Base-by-base conservation (phyloP, 2,329 filamentous ascomycete species). In the Mycogone perniciosa region DNA sequence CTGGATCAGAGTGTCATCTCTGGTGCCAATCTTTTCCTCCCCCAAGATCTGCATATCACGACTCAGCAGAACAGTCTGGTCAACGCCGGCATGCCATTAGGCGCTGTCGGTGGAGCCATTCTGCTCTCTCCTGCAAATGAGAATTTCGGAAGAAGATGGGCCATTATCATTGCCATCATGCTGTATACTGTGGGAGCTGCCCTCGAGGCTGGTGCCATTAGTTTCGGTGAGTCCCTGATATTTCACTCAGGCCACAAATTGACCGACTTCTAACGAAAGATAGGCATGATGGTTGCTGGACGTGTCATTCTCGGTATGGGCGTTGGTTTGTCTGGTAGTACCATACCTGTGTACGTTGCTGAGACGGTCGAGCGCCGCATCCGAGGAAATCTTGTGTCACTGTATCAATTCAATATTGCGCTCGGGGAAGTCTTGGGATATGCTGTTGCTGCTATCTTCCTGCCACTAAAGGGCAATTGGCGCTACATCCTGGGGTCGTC, bases 401-500 rank as follows among this genome's bases (percentile, higher is more conserved):
- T 88, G 0, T 89, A 88, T 64, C 86, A 89, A 62, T 80, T 88
- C 67, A 88, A 86, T 67, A 89, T 89, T 60, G 86, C 86, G 0
- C 74, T 89, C 0, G 85, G 85, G 30, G 85, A 88, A 59, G 85
- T 89, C 2, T 71, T 89, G 1, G 86, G 85, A 2, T 88, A 88
- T 54, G 85, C 82, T 5, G 78, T 88, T 1, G 85, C 82, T 0
- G 85, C 85, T 43, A 87, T 88, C 51, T 89, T 89, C 66, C 72
- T 88, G 54, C 76, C 72, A n/a, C 82, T 89, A 2, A 67, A 71
- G 0, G 85, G 85, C 11, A 84, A 84, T 69, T 89, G 85, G 85
- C 76, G 85, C 35, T 88, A 81, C 63, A 88, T 89, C 54, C 79
- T 89, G 1, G 85, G 85, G 4, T 86, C 82, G 1, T 88, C 85